Evolutionary conservation across 768 basidiomycete species (phyloP).

Genomic region (Lanmaoa pseudosensibilis): DNA sequence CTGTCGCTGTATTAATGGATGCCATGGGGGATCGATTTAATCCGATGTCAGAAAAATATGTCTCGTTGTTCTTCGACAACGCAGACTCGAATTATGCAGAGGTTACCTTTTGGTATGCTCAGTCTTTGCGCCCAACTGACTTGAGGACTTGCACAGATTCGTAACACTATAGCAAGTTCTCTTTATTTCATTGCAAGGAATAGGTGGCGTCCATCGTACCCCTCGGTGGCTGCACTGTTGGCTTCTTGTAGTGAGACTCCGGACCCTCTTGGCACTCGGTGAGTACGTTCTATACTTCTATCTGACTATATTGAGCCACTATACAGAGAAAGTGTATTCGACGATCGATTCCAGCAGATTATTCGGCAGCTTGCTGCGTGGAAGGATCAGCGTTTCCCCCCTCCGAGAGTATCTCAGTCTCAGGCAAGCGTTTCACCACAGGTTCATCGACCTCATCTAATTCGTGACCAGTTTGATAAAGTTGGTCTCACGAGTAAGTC

Average conservation of each 20-base stretch:
- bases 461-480: conserved; percentile 71
- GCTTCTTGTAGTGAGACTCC: conserved; percentile 47
- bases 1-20: conserved; percentile 68
- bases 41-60: conserved; percentile 64
- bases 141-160: conserved; percentile 47
- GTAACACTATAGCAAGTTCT: conserved; percentile 65
- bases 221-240: conserved; percentile 53
- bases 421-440: conserved; percentile 41
- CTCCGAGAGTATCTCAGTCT: conserved; percentile 84
- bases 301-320: conserved; percentile 1
- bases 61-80: conserved; percentile 70
- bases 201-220: conserved; percentile 70
- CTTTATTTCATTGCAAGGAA: conserved; percentile 56
- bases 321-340: conserved; percentile 54
- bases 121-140: conserved; percentile 1
- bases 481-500: conserved; percentile 75
- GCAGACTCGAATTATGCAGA: conserved; percentile 84
- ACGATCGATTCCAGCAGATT: conserved; percentile 56
- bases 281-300: conserved; percentile 1
- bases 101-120: conserved; percentile 38
- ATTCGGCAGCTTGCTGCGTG: conserved; percentile 60
- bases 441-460: conserved; percentile 11
- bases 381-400: conserved; percentile 77
- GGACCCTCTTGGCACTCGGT: conserved; percentile 69
- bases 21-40: conserved; percentile 66